These are phyloP conservation scores for Tulasnella sp. DNA, from an alignment of 768 basidiomycete species.

Conservation along the genomic window DNA sequence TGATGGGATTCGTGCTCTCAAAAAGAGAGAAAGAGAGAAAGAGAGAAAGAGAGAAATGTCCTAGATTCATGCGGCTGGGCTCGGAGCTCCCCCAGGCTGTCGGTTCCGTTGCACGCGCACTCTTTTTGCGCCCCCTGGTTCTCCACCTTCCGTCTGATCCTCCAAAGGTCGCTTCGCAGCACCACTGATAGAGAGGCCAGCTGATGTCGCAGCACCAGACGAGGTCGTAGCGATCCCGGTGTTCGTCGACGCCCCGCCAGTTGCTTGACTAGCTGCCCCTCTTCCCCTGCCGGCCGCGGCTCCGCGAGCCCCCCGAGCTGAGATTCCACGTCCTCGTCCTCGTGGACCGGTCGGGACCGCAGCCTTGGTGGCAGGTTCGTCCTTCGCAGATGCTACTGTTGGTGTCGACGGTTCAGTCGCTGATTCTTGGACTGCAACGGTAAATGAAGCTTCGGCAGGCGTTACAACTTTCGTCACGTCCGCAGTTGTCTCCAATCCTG, in stretches of 20 bases:
- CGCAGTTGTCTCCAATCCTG: too few relatives aligned
- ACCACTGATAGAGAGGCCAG: slow-evolving; percentile 9
- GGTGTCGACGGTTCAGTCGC: too few relatives aligned
- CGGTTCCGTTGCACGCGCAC: slow-evolving; percentile 11
- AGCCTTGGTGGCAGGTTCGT: neutral
- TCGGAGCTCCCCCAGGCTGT: slow-evolving; percentile 4
- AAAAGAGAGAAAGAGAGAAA: neutral
- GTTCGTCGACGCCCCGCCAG: neutral
- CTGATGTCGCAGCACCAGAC: neutral
- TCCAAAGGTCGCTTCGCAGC: slow-evolving; percentile 13
- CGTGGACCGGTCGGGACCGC: neutral
- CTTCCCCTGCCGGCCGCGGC: neutral
- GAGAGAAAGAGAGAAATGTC: neutral
- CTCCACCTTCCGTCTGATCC: slow-evolving; percentile 4
- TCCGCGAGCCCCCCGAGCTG: slow-evolving; percentile 7
- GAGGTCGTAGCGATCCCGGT: neutral
- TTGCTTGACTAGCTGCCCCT: neutral
- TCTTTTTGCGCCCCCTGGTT: neutral
- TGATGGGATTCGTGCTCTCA: too few relatives aligned
- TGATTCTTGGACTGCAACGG: too few relatives aligned
- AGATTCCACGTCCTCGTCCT: slow-evolving; percentile 2
- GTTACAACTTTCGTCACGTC: too few relatives aligned
- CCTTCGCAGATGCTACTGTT: too few relatives aligned
- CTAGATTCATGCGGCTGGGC: neutral
- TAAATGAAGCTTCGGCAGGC: too few relatives aligned